Evolutionary conservation across 2,329 filamentous ascomycete species (phyloP), one percentile per base, ranked within the genome.

Genomic region (Aspergillus pseudoglaucus): DNA sequence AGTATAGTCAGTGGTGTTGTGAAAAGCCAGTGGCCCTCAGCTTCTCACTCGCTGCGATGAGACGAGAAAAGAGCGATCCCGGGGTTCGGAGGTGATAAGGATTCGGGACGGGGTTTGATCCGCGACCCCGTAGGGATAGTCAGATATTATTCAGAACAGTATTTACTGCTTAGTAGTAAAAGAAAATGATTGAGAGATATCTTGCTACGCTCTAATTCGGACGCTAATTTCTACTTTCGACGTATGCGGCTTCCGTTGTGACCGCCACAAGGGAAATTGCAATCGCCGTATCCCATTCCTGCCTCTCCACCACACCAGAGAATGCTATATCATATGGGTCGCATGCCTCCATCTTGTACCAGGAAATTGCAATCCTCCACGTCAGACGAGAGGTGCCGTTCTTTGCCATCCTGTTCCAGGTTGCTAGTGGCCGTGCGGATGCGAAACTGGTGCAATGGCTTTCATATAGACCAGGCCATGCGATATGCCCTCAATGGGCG

Each of bases 31-130:
- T 12, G 37, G 18, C 37, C 37, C 37, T 39, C 15, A 20, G 17
- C 8, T 18, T 30, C 12, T 20, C 20, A 20, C 32, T 39, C 23
- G 33, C 17, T 37, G 44, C 32, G 33, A 37, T 45, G 33, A 32
- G 44, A 17, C 25, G 6, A 40, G 49, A 44, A 52, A 48, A 53
- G 40, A 47, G 51, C 47, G 49, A 49, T 52, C 47, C 47, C 47
- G 50, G 50, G 46, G 53, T 48, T 50, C 52, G 45, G 42, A 42
- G 44, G 53, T 51, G 57, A 58, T 54, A 58, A 59, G 56, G 50
- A 50, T 30, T 50, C 57, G 57, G 55, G 51, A 52, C 45, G 52
- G 50, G 48, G 53, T 53, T 58, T 58, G 56, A 58, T 58, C 42
- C 42, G 23, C 17, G 17, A 22, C 20, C 2, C 40, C 25, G 25